Base-by-base conservation (phyloP, 352 stramenopile genomes). In the Globisporangium polare region DNA sequence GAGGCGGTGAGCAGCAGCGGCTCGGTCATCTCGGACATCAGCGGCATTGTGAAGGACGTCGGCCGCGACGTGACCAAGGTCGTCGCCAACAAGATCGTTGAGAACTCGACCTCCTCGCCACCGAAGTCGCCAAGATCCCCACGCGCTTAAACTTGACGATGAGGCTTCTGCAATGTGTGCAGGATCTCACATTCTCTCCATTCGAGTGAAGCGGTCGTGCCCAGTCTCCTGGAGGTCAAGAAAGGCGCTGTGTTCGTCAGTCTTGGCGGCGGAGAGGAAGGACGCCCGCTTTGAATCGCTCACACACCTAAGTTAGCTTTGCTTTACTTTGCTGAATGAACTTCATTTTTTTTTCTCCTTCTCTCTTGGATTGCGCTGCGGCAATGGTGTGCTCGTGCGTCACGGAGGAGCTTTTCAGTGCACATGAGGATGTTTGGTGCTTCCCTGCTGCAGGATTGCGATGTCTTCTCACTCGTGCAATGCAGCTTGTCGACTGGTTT, bases 11-110 rank as follows among this genome's bases (percentile, higher is more conserved):
- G 29, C 72, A 91, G 70, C 71, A 85, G 77, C 60, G 78, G 86
- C 51, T 71, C 72, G 41, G 84, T 95, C 57, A 89, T 95, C 60
- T 68, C 83, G 61, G 86, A 95, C 70, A 89, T 94, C 57, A 88
- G 69, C 56, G 71, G 80, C 45, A 72, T 95, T 42, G 77, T 84
- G n/a, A 78, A 75, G 66, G 86, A 95, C 22, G 84, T 92, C 49
- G 75, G 80, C 55, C 76, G 69, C 62, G 86, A 95, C 43, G 80
- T 93, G 29, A 88, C 69, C 46, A 84, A 92, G 74, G 83, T 73
- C 37, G 74, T 95, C 18, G 84, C 84, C 41, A 71, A 65, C 55
- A 88, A 88, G 72, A 89, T 95, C 51, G 79, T 93, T 8, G 83
- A 95, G 31, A 67, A 61, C 58, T 80, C 70, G 62, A 22, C 64